These are phyloP conservation scores for Colletotrichum sp. DNA, from an alignment of 2,329 filamentous ascomycete genomes.

Conservation along the genomic window DNA sequence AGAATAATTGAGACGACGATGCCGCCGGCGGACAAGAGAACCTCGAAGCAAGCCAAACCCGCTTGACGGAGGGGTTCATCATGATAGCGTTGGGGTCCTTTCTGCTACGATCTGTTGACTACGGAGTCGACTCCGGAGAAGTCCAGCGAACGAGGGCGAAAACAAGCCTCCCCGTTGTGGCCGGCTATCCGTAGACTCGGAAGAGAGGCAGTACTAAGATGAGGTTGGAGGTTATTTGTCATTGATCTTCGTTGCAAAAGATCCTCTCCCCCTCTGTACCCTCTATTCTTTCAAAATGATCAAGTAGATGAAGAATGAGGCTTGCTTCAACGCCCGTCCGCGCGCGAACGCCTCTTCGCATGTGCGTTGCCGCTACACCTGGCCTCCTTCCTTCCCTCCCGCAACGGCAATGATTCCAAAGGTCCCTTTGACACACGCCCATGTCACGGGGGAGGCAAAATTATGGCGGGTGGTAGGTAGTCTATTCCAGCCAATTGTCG, in stretches of 20 bases:
- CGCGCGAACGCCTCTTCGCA: background rate
- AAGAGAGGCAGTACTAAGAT: background rate
- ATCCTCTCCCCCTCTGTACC: background rate
- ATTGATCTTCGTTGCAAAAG: background rate
- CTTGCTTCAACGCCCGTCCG: background rate
- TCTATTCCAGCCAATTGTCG: background rate
- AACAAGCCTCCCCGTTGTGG: background rate
- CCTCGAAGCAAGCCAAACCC: background rate
- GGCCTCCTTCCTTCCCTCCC: background rate
- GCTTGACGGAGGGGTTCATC: background rate
- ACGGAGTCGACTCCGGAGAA: conserved; percentile 8
- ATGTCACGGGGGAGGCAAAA: background rate
- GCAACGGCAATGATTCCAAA: background rate
- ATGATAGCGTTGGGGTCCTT: background rate
- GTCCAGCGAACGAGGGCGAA: background rate
- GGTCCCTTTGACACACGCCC: background rate
- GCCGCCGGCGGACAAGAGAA: background rate
- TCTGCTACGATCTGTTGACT: background rate
- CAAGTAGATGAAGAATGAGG: background rate
- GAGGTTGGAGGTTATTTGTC: background rate
- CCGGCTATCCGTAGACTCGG: background rate
- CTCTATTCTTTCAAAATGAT: background rate
- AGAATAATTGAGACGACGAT: background rate
- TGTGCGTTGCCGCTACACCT: background rate
- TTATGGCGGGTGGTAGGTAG: background rate